Evolutionary conservation across 805 yeast genomes (phyloP).

Genomic region (Candida tibetensis): DNA sequence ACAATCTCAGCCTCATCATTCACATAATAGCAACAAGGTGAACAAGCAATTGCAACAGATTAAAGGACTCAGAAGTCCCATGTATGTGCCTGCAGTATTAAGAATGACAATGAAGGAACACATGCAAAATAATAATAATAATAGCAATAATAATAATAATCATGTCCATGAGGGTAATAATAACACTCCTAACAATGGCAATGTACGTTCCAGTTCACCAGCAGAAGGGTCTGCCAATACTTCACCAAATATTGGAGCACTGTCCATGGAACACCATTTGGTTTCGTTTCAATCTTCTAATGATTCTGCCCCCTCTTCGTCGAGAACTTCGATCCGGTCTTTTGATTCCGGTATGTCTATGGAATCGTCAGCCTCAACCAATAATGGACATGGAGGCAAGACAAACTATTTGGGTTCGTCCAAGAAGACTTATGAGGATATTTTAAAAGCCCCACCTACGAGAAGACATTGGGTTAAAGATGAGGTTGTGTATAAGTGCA

Average conservation of each 20-base stretch:
- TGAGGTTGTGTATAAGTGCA: conserved; percentile 57
- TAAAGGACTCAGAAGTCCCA: conserved; percentile 77
- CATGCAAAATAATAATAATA: too few relatives aligned
- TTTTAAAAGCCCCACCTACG: conserved; percentile 45
- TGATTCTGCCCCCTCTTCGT: conserved; percentile 8
- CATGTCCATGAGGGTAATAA: neutral
- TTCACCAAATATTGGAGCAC: conserved; percentile 13
- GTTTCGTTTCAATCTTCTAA: conserved; percentile 4
- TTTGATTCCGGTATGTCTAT: conserved; percentile 29
- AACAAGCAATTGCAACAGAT: conserved; percentile 58
- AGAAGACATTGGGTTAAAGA: conserved; percentile 76
- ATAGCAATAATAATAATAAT: conserved; percentile 1
- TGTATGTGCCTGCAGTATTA: conserved; percentile 88
- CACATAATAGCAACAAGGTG: conserved; percentile 1
- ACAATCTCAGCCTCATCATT: neutral
- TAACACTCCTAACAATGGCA: conserved; percentile 1
- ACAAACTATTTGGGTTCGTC: conserved; percentile 23
- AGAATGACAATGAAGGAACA: conserved; percentile 34
- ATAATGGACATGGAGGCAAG: conserved; percentile 11
- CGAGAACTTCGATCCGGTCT: conserved; percentile 27
- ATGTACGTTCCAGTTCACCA: conserved; percentile 3
- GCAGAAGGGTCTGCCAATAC: conserved; percentile 5
- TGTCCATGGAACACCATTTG: conserved; percentile 6
- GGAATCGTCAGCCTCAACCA: conserved; percentile 19
- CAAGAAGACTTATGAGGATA: conserved; percentile 24